Conservation (phyloP, 495 filamentous ascomycete genomes). For the Neurospora discreta region DNA sequence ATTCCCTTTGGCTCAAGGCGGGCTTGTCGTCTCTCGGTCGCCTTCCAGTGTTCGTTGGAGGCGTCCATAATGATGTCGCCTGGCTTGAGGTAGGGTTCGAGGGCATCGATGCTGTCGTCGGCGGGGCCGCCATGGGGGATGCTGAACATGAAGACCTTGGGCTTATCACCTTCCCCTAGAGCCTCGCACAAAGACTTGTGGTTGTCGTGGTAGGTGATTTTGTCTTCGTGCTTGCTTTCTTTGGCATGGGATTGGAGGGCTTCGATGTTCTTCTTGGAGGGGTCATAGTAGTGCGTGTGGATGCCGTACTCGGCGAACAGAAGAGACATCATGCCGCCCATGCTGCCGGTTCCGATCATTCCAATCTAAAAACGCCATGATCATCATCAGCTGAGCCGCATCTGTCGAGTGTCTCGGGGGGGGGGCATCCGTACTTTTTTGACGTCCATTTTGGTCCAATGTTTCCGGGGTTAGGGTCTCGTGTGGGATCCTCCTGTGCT, state of each 20-base stretch:
- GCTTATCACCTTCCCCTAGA: not conserved
- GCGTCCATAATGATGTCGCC: conserved; percentile 66
- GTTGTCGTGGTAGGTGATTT: not conserved
- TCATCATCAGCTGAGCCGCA: not conserved
- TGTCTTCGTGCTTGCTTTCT: not conserved
- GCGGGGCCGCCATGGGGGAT: conserved; percentile 55
- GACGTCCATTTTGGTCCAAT: not conserved
- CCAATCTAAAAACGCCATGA: not conserved
- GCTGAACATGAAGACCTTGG: conserved; percentile 50
- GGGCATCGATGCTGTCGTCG: conserved; percentile 50
- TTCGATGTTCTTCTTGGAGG: conserved; percentile 20
- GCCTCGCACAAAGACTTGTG: not conserved
- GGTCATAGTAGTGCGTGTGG: conserved; percentile 12
- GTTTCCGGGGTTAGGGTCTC: not conserved
- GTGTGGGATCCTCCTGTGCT: not conserved
- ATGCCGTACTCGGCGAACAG: conserved; percentile 21
- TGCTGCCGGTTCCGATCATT: not conserved
- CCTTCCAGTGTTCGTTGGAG: conserved; percentile 59
- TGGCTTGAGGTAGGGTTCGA: conserved; percentile 43
- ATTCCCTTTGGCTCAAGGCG: conserved; percentile 29
- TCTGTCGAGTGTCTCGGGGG: not conserved
- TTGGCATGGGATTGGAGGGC: not conserved
- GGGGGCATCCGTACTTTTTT: not conserved
- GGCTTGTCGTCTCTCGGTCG: conserved; percentile 54
- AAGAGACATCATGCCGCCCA: not conserved